phyloP scores from a whole-genome alignment of 2,329 filamentous ascomycete genomes.

The Byssoonygena ceratinophila region DNA sequence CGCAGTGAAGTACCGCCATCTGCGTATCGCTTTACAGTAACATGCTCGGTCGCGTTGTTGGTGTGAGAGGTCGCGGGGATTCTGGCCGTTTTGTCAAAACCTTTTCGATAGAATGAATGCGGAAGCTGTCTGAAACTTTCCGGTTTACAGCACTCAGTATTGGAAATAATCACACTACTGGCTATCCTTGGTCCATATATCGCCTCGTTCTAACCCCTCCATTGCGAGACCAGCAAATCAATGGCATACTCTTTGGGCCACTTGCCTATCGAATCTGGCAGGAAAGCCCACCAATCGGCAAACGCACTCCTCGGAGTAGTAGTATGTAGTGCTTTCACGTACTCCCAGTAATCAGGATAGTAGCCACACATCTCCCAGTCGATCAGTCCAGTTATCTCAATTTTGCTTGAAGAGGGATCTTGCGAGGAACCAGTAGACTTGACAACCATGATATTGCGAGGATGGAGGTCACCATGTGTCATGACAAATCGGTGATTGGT shows the following conservation, averaged over 20 bases:
- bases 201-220: no score
- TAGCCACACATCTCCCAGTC: constrained; percentile 21
- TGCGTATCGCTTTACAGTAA: no score
- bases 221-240: no score
- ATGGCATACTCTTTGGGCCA: constrained; percentile 17
- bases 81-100: no score
- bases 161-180: no score
- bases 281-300: constrained; percentile 15
- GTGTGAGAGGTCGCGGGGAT: no score
- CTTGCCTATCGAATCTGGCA: constrained; percentile 14
- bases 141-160: no score
- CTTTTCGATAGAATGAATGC: no score
- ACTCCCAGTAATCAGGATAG: constrained; percentile 20
- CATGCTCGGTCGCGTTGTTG: no score
- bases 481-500: constrained; percentile 16
- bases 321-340: constrained; percentile 12
- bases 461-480: constrained; percentile 20
- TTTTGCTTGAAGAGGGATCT: neutral
- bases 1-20: no score
- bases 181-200: no score
- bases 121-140: no score
- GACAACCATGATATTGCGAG: constrained; percentile 20
- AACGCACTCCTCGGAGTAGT: constrained; percentile 11
- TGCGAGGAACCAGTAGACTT: constrained; percentile 5
- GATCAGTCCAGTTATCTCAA: constrained; percentile 15